Percentiles rank a stretch among this genome's conserved stretches.
These are phyloP conservation scores for Cutaneotrichosporon sp. DNA, from an alignment of 1,284 basidiomycete species.

Conservation along the genomic window DNA sequence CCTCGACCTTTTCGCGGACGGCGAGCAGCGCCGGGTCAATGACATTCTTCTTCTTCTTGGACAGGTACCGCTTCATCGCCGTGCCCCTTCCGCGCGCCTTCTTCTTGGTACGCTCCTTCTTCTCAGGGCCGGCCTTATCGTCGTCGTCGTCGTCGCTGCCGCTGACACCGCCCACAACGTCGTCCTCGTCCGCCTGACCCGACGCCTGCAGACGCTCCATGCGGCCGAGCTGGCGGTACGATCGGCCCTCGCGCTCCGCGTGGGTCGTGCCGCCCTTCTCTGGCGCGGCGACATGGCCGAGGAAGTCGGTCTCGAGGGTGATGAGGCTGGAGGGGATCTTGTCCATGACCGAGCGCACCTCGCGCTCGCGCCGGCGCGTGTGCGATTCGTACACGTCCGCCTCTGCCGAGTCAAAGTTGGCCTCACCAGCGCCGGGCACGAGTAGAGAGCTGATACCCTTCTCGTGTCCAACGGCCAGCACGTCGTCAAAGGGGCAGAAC, in stretches of 20 bases:
- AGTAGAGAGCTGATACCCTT: constrained; percentile 76
- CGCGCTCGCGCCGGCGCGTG: constrained; percentile 76
- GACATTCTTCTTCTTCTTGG: constrained; percentile 82
- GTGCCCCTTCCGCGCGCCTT: constrained; percentile 81
- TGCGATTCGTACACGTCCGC: constrained; percentile 91
- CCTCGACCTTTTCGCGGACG: constrained; percentile 32
- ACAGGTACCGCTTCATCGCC: constrained; percentile 73
- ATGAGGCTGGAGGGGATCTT: constrained; percentile 97
- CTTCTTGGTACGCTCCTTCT: constrained; percentile 61
- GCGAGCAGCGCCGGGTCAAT: constrained; percentile 70
- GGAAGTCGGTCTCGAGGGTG: constrained; percentile 75
- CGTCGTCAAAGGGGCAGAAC: constrained; percentile 90
- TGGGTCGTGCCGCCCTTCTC: constrained; percentile 53
- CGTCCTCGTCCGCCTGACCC: constrained; percentile 63
- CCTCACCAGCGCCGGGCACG: constrained; percentile 87
- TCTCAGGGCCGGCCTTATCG: constrained; percentile 18
- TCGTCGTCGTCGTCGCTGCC: constrained; percentile 46
- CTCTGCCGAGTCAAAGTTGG: constrained; percentile 89
- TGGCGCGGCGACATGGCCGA: constrained; percentile 67
- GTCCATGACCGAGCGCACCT: constrained; percentile 84
- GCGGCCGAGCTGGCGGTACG: constrained; percentile 67
- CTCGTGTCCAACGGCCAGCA: constrained; percentile 67
- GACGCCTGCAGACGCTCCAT: constrained; percentile 64
- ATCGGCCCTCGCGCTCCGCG: constrained; percentile 53
- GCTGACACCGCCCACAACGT: constrained; percentile 38